Evolutionary conservation across 805 yeast species (phyloP).

Genomic region (Citeromyces matritensis): DNA sequence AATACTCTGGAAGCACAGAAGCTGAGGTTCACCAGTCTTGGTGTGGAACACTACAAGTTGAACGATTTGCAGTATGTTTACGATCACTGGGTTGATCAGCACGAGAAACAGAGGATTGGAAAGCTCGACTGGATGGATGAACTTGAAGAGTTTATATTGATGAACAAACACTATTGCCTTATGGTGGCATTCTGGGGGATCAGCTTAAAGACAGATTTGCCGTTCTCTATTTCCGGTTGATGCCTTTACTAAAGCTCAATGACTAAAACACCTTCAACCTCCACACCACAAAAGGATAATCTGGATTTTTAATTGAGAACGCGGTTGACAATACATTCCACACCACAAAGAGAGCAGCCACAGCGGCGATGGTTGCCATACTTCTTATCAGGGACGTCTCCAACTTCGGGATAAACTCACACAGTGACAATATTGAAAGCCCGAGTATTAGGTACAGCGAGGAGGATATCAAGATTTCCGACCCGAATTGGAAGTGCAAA

Average conservation of each 20-base stretch:
- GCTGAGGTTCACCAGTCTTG: conserved; percentile 16
- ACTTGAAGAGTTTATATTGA: conserved; percentile 50
- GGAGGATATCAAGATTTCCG: conserved; percentile 42
- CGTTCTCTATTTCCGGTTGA: too few species aligned
- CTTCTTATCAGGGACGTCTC: conserved; percentile 2
- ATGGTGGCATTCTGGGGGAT: conserved; percentile 14
- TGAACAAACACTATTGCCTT: conserved; percentile 47
- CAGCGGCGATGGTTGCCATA: conserved; percentile 9
- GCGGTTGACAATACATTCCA: conserved; percentile 27
- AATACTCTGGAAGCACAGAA: conserved; percentile 27
- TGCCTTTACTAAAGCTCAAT: too few species aligned
- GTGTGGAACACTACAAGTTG: conserved; percentile 10
- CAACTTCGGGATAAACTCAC: conserved; percentile 16
- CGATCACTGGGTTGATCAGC: conserved; percentile 24
- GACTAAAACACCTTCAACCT: conserved; percentile 6
- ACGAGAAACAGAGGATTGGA: conserved; percentile 28
- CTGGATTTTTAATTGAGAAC: conserved; percentile 27
- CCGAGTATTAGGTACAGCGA: conserved; percentile 33
- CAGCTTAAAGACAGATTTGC: too few species aligned
- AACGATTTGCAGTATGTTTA: conserved; percentile 29
- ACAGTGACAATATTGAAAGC: conserved; percentile 19
- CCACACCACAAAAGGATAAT: conserved; percentile 26
- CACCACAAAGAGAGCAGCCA: conserved; percentile 15
- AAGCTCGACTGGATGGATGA: conserved; percentile 59
- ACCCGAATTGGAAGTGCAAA: conserved; percentile 52